Percentiles rank a stretch among this genome's conserved stretches.
Conservation (phyloP, 2,329 filamentous ascomycete genomes). For the Botryotinia convoluta region DNA sequence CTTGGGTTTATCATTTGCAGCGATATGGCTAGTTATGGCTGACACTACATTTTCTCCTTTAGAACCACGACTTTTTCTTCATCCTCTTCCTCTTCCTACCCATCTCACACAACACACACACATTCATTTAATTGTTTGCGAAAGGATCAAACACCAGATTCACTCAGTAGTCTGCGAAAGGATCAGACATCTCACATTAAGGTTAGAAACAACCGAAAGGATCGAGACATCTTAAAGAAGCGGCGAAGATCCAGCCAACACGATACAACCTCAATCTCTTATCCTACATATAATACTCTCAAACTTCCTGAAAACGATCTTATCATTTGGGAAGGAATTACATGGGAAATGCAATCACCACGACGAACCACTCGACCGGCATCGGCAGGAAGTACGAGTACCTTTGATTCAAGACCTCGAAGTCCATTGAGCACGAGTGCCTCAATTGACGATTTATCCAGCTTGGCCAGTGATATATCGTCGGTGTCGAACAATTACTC, state of each 20-base stretch:
- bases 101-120: not conserved
- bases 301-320: slow-evolving; percentile 13
- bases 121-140: slow-evolving; percentile 5
- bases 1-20: not conserved
- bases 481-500: slow-evolving; percentile 16
- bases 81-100: not conserved
- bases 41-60: slow-evolving; percentile 8
- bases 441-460: slow-evolving; percentile 30
- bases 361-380: slow-evolving; percentile 22
- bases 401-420: slow-evolving; percentile 32
- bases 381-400: slow-evolving; percentile 28
- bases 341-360: slow-evolving; percentile 28
- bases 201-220: slow-evolving; percentile 11
- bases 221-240: slow-evolving; percentile 10
- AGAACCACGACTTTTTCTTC: slow-evolving; percentile 5
- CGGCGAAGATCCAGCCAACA: slow-evolving; percentile 13
- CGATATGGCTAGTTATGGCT: slow-evolving; percentile 1
- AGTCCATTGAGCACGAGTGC: slow-evolving; percentile 35
- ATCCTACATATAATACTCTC: slow-evolving; percentile 27
- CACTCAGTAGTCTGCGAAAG: slow-evolving; percentile 7
- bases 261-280: slow-evolving; percentile 25
- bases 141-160: slow-evolving; percentile 10
- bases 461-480: slow-evolving; percentile 29
- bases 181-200: slow-evolving; percentile 2
- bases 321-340: slow-evolving; percentile 17